phyloP scores from a whole-genome alignment of 1,284 basidiomycete genomes.

The Hemileia vastatrix region DNA sequence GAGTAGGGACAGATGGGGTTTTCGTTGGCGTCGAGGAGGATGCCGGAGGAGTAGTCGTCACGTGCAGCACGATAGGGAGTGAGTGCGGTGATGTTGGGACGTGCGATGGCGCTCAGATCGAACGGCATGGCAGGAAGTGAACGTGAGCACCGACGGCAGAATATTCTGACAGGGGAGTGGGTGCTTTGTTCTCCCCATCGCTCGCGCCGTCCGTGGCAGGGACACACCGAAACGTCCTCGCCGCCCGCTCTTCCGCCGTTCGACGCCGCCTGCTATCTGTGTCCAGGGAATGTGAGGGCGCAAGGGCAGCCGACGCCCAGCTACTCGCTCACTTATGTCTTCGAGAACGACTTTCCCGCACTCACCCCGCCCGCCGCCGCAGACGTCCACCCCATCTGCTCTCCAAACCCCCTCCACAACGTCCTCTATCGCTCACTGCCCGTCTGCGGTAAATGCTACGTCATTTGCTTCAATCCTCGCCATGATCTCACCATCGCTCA shows the following conservation, averaged over 20 bases:
- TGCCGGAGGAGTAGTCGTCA: constrained; percentile 86
- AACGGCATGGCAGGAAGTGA: too few relatives aligned
- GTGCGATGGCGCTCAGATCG: constrained; percentile 68
- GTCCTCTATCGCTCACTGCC: constrained; percentile 59
- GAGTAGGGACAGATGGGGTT: constrained; percentile 52
- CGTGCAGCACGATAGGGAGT: constrained; percentile 91
- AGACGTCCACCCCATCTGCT: constrained; percentile 50
- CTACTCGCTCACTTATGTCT: constrained; percentile 58
- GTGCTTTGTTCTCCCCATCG: constrained; percentile 51
- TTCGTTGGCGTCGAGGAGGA: constrained; percentile 97
- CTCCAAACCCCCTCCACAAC: constrained; percentile 1
- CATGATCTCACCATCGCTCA: constrained; percentile 84
- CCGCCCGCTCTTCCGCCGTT: constrained; percentile 53
- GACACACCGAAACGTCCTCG: constrained; percentile 63
- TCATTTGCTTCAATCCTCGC: constrained; percentile 76
- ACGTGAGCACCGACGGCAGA: constrained; percentile 27
- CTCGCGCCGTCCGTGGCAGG: constrained; percentile 70
- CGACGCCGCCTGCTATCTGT: constrained; percentile 77
- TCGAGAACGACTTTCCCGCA: constrained; percentile 75
- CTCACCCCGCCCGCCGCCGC: constrained; percentile 54
- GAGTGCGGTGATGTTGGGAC: constrained; percentile 84
- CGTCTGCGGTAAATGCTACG: constrained; percentile 75
- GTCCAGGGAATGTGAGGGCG: constrained; percentile 74
- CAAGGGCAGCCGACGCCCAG: constrained; percentile 61
- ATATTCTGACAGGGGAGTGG: constrained; percentile 49